Evolutionary conservation across 2,329 filamentous ascomycete species (phyloP), one percentile per base, ranked within the genome.

Genomic region (Acrocalymma vagum): DNA sequence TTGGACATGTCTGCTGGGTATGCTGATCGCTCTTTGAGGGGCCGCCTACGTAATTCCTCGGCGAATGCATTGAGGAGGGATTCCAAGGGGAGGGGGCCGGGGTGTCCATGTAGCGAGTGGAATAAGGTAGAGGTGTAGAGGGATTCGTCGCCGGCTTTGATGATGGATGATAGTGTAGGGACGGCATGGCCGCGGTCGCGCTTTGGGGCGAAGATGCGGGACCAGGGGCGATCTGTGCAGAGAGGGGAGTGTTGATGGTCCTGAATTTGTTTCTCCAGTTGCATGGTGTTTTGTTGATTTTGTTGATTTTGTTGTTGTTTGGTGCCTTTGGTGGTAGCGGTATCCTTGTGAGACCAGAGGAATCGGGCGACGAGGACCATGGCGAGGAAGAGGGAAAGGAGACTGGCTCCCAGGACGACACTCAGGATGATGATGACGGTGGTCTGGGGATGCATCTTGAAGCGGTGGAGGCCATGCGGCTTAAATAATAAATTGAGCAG

Each of bases 91-190:
- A 63, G 10, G n/a, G 60, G 53, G 31, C 58, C 57, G 20, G 51
- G 49, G 26, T 55, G 45, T 14, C 38, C 51, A 39, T 60, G 55
- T 18, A 58, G 38, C 15, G 38, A 30, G 37, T 53, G 35, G 49
- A 67, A 60, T 30, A 69, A 28, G 25, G 56, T 35, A 11, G 61
- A 63, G 13, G 53, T 53, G 31, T 58, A 55, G 9, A 65, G 9
- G 3, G 51, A 56, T 29, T 69, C 63, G 38, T 69, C 63, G 13
- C 60, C 65, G 27, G 63, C 63, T 46, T 64, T 63, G 44, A 69
- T 43, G 21, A 69, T 51, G 23, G 51, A 55, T 9, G 61, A 58
- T n/a, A 67, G 18, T 3, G 51, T 54, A 9, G 64, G 63, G 11
- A 62, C 58, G 53, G 54, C 58, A 6, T 51, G 45, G 13, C 26